A percentile compares a stretch with the other conserved stretches of the same genome.
phyloP scores from a whole-genome alignment of 2,329 filamentous ascomycete species.

The Cladosporium sp. region DNA sequence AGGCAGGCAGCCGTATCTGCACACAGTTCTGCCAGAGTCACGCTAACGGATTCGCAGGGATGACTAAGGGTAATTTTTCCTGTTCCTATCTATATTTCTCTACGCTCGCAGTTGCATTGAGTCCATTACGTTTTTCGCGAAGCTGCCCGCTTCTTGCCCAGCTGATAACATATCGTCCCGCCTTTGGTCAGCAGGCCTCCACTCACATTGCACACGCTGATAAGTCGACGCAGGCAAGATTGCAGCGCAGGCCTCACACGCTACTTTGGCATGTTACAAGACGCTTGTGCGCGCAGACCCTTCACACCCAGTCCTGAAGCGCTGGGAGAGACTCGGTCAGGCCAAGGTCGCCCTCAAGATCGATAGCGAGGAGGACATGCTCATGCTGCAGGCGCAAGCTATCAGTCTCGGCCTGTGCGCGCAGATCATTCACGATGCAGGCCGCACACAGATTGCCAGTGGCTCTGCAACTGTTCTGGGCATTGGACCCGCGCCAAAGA shows the following conservation, averaged over 20 bases:
- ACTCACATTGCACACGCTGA: conserved; percentile 16
- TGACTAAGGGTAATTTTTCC: conserved; percentile 77
- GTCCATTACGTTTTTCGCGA: conserved; percentile 9
- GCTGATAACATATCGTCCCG: conserved; percentile 9
- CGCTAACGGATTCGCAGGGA: conserved; percentile 36
- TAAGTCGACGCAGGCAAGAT: conserved; percentile 70
- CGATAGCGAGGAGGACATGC: conserved; percentile 74
- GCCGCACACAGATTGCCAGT: conserved; percentile 90
- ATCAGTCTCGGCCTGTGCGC: conserved; percentile 80
- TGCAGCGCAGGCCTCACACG: conserved; percentile 89
- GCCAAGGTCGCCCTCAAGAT: conserved; percentile 90
- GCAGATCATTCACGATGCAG: conserved; percentile 90
- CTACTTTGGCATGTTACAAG: conserved; percentile 98
- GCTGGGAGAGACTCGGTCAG: conserved; percentile 84
- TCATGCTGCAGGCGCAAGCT: conserved; percentile 75
- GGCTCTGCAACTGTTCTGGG: conserved; percentile 91
- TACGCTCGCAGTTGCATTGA: not conserved
- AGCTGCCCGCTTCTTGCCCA: conserved; percentile 12
- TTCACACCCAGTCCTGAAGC: conserved; percentile 62
- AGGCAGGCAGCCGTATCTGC: not conserved
- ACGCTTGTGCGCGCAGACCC: conserved; percentile 56
- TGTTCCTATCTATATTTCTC: conserved; percentile 11
- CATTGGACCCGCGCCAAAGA: conserved; percentile 69
- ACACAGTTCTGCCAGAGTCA: not conserved
- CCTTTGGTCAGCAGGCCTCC: conserved; percentile 4